Conservation (phyloP, 345 rosid genomes). For the Psidium guajava region DNA sequence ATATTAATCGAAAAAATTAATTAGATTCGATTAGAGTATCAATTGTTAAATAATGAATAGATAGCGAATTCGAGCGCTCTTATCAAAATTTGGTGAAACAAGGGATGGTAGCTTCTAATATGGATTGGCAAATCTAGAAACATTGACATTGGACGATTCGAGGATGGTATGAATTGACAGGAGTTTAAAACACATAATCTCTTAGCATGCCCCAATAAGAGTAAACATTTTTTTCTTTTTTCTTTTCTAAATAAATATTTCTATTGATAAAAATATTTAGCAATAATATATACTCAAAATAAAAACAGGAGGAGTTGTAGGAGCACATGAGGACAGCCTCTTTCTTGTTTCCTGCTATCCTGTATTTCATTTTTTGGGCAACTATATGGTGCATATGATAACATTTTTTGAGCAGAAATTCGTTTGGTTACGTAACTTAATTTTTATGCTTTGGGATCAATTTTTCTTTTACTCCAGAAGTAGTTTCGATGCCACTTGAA, state of each 20-base stretch:
- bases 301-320: background rate
- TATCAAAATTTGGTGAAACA: background rate
- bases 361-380: background rate
- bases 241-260: background rate
- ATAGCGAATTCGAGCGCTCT: background rate
- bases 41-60: background rate
- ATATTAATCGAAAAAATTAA: background rate
- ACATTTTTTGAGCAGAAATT: too few species aligned
- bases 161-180: background rate
- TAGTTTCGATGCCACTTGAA: too few species aligned
- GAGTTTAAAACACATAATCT: background rate
- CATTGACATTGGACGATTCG: background rate
- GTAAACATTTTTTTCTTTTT: background rate
- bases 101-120: background rate
- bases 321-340: background rate
- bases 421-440: too few species aligned
- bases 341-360: background rate
- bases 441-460: too few species aligned
- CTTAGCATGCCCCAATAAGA: background rate
- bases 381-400: background rate
- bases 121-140: background rate
- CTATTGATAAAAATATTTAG: background rate
- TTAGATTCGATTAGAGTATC: background rate
- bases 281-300: background rate
- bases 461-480: too few species aligned